These are phyloP conservation scores for Arthroderma sp. DNA, from an alignment of 2,329 filamentous ascomycete species.

Conservation along the genomic window DNA sequence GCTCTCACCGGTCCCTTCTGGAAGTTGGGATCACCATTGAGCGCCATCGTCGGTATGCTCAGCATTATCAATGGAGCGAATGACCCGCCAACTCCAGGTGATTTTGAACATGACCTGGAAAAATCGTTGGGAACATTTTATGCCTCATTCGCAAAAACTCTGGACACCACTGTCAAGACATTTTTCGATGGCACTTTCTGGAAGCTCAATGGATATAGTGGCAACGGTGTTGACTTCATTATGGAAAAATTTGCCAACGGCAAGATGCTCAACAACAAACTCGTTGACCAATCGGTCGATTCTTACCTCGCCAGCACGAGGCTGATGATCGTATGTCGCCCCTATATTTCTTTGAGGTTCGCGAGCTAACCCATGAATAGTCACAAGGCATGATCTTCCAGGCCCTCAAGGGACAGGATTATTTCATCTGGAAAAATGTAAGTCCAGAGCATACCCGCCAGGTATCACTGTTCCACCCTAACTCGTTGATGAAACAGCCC, in stretches of 20 bases:
- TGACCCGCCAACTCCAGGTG: background rate
- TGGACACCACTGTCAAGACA: background rate
- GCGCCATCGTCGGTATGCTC: background rate
- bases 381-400: conserved; percentile 1
- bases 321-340: background rate
- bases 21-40: background rate
- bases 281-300: background rate
- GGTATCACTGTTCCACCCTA: background rate
- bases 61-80: background rate
- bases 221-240: background rate
- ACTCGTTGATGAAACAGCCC: background rate
- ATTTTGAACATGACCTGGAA: background rate
- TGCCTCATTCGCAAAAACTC: background rate
- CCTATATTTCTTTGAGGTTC: background rate
- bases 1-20: background rate
- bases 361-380: background rate
- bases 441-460: background rate
- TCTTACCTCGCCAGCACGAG: background rate
- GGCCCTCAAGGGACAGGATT: background rate
- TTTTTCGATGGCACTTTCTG: background rate
- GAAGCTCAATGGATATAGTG: background rate
- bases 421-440: background rate
- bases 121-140: background rate
- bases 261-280: conserved; percentile 1
- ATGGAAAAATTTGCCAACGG: background rate